Evolutionary conservation across 2,329 filamentous ascomycete genomes (phyloP), one percentile per base, ranked within the genome.

Genomic region (Alternaria brassicae): DNA sequence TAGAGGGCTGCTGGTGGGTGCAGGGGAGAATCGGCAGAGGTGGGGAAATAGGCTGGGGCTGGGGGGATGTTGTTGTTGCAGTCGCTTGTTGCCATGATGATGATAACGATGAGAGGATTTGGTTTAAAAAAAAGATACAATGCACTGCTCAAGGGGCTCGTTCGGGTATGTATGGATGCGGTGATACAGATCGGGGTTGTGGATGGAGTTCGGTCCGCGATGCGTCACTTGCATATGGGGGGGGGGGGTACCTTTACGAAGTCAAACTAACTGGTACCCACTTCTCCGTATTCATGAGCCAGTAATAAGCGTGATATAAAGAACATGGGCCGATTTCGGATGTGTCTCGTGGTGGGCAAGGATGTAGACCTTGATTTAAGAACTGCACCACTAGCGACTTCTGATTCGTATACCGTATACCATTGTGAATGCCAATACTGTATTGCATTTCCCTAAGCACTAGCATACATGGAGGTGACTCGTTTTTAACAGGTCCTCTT

Each of bases 31-130:
- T 41, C 17, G 3, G 67, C 10, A 2, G 70, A 69, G n/a, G 74
- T 74, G 59, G 76, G 73, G 64, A 72, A 76, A 66, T 78, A 78
- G 47, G 76, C 76, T 17, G 75, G 75, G 1, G 67, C 37, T 27
- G 74, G 74, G 28, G 71, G 69, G 8, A 27, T 57, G 47, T 53
- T 44, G 56, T 61, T 49, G 28, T 39, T 12, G 37, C 65, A 41
- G 28, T 54, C 17, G 25, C 40, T 17, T 7, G 60, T 10, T 54
- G 62, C 67, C 17, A 21, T n/a, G 25, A 1, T n/a, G 53, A 17
- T 39, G 12, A 40, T 23, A 17, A 1, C 17, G 56, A 15, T 32
- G 15, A 36, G 19, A 15, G 12, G 19, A 6, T 8, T 39, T 13
- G 19, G 19, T 51, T n/a, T n/a, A n/a, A 13, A 6, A 13, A 7